These are phyloP conservation scores for Xylaria polymorpha DNA, from an alignment of 2,329 filamentous ascomycete species.

Conservation along the genomic window DNA sequence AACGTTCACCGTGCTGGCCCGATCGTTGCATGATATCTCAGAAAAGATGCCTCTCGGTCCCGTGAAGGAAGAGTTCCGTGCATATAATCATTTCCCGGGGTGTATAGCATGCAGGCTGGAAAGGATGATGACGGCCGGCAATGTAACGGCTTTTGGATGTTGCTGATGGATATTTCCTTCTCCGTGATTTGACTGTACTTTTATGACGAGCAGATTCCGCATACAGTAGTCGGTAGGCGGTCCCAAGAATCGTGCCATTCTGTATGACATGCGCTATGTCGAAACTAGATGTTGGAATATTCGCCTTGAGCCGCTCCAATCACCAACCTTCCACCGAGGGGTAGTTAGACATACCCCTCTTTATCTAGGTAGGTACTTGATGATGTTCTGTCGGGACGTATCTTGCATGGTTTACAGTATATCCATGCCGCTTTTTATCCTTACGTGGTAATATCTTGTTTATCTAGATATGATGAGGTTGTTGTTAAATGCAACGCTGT, in stretches of 20 bases:
- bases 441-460: background rate
- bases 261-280: background rate
- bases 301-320: background rate
- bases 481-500: background rate
- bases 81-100: background rate
- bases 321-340: background rate
- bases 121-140: background rate
- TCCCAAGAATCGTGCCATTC: conserved; percentile 4
- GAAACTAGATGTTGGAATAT: background rate
- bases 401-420: background rate
- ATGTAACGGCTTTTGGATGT: background rate
- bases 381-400: background rate
- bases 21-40: background rate
- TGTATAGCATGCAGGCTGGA: background rate
- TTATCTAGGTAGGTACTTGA: background rate
- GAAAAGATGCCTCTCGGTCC: background rate
- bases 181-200: background rate
- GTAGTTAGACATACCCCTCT: background rate
- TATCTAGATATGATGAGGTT: background rate
- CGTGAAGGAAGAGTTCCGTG: background rate
- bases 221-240: background rate
- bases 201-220: background rate
- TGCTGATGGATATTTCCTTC: background rate
- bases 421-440: background rate
- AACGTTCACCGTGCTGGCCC: background rate